Evolutionary conservation across 2,329 filamentous ascomycete species (phyloP).

Genomic region (Fusarium newnesense): DNA sequence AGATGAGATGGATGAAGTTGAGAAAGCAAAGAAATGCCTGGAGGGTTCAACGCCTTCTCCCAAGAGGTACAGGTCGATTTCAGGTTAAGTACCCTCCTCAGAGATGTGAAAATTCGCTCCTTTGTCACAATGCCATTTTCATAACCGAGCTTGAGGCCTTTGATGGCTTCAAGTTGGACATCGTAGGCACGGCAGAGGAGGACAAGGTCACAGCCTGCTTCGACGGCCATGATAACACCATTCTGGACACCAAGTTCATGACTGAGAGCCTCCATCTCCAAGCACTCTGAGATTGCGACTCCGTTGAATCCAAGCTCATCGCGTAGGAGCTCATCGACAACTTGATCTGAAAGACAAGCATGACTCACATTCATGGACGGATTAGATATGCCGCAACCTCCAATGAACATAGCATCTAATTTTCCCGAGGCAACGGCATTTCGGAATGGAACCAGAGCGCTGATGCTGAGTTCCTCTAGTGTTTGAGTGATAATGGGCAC

Average conservation of each 20-base stretch:
- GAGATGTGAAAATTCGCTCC: constrained; percentile 81
- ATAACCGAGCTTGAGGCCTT: constrained; percentile 86
- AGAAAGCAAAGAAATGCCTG: constrained; percentile 79
- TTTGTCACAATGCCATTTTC: constrained; percentile 90
- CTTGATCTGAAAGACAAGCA: constrained; percentile 90
- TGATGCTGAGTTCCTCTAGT: constrained; percentile 90
- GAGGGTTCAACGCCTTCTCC: constrained; percentile 89
- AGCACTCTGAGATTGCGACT: constrained; percentile 92
- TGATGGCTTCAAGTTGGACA: constrained; percentile 91
- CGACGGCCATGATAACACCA: constrained; percentile 96
- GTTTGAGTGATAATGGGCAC: constrained; percentile 97
- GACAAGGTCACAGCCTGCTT: constrained; percentile 93
- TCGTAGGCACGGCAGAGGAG: constrained; percentile 88
- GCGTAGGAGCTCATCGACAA: constrained; percentile 89
- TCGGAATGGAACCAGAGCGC: constrained; percentile 88
- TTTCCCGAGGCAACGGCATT: constrained; percentile 85
- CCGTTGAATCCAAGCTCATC: constrained; percentile 90
- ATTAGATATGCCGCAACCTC: constrained; percentile 91
- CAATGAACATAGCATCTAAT: constrained; percentile 94
- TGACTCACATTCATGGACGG: constrained; percentile 95
- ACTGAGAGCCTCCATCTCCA: constrained; percentile 96
- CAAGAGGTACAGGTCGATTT: constrained; percentile 90
- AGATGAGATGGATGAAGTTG: constrained; percentile 86
- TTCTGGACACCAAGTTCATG: constrained; percentile 97
- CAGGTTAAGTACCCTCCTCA: constrained; percentile 80